A percentile compares a stretch with the other conserved stretches of the same genome.
These are phyloP conservation scores for Lumnitzera littorea DNA, from an alignment of 345 rosid genomes.

Conservation along the genomic window DNA sequence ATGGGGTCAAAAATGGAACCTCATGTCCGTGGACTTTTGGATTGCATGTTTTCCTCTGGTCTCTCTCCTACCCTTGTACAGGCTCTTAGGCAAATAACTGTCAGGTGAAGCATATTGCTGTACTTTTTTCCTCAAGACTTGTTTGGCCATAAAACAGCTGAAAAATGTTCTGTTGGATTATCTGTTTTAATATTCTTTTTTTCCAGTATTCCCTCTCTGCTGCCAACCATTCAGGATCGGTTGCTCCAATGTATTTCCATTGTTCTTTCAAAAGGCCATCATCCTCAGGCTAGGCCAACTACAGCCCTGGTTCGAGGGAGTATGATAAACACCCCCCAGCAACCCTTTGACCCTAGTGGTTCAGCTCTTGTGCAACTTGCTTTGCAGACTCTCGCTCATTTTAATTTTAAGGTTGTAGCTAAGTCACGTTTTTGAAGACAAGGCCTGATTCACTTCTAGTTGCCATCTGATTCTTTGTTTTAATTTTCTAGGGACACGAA, in stretches of 20 bases:
- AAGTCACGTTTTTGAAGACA: not conserved
- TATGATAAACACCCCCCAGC: slow-evolving; percentile 42
- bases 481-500: slow-evolving; percentile 31
- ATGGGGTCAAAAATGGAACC: slow-evolving; percentile 85
- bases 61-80: slow-evolving; percentile 82
- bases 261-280: slow-evolving; percentile 75
- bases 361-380: slow-evolving; percentile 89
- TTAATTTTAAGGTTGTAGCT: slow-evolving; percentile 73
- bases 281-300: slow-evolving; percentile 61
- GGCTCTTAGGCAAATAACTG: slow-evolving; percentile 80
- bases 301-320: slow-evolving; percentile 50
- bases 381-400: slow-evolving; percentile 86
- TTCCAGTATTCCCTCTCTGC: slow-evolving; percentile 85
- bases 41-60: slow-evolving; percentile 80
- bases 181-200: slow-evolving; percentile 4
- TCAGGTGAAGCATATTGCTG: slow-evolving; percentile 36
- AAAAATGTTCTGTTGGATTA: not conserved
- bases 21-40: slow-evolving; percentile 74
- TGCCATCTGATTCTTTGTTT: not conserved
- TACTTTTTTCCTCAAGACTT: not conserved
- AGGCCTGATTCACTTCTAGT: not conserved
- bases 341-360: slow-evolving; percentile 57
- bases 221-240: slow-evolving; percentile 79
- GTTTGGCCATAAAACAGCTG: too few species aligned
- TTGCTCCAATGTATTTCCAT: slow-evolving; percentile 72